Evolutionary conservation across 2,329 filamentous ascomycete species (phyloP).

Genomic region (Clarireedia homoeocarpa): DNA sequence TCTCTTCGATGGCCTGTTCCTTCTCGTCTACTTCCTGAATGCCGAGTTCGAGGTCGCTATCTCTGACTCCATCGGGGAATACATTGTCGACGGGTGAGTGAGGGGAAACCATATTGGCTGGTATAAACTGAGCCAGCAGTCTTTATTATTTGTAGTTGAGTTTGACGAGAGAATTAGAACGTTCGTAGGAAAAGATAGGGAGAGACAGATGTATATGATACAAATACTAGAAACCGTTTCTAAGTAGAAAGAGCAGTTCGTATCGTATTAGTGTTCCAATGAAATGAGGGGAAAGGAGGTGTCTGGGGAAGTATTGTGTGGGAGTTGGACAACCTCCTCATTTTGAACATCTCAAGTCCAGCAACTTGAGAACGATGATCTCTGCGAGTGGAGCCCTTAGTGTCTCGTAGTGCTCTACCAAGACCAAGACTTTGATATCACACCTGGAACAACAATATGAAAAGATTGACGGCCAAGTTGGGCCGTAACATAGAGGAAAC

Average conservation of each 20-base stretch:
- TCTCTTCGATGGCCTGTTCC: background rate
- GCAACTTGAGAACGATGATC: background rate
- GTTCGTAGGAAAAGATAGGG: background rate
- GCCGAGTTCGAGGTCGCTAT: background rate
- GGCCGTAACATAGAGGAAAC: constrained; percentile 9
- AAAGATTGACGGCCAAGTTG: constrained; percentile 1
- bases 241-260: background rate
- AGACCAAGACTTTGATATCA: constrained; percentile 1
- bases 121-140: constrained; percentile 9
- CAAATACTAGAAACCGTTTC: background rate
- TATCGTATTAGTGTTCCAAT: constrained; percentile 1
- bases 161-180: background rate
- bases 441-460: constrained; percentile 5
- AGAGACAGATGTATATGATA: background rate
- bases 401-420: constrained; percentile 6
- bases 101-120: constrained; percentile 4
- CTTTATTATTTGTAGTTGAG: background rate
- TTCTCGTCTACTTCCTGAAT: background rate
- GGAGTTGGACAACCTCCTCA: constrained; percentile 3
- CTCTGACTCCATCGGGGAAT: background rate
- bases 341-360: constrained; percentile 5
- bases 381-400: constrained; percentile 1
- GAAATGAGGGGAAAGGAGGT: constrained; percentile 3
- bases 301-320: background rate
- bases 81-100: background rate